These are phyloP conservation scores for Nemania diffusa DNA, from an alignment of 2,329 filamentous ascomycete species.

Conservation along the genomic window DNA sequence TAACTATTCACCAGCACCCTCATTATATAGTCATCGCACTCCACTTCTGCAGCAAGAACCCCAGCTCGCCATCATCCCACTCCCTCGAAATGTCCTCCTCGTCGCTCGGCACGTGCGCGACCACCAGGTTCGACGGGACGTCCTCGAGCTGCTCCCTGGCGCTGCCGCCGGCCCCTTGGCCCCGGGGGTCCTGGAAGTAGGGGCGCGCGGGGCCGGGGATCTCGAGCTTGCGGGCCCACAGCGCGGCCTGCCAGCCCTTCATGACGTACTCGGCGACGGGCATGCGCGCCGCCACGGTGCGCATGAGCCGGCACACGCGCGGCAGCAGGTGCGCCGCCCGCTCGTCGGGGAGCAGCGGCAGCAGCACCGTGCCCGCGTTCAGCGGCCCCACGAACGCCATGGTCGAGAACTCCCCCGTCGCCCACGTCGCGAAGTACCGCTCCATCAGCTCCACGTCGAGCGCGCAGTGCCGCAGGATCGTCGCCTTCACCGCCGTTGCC, in stretches of 20 bases:
- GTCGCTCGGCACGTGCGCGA: slow-evolving; percentile 6
- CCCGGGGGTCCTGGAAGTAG: slow-evolving; percentile 29
- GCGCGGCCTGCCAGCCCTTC: slow-evolving; percentile 30
- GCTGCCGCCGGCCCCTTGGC: neutral
- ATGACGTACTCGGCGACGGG: slow-evolving; percentile 27
- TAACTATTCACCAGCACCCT: neutral
- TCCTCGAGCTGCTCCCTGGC: neutral
- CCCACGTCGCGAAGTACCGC: slow-evolving; percentile 28
- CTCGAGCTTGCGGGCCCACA: slow-evolving; percentile 19
- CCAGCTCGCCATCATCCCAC: slow-evolving; percentile 29
- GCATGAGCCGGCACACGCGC: slow-evolving; percentile 29
- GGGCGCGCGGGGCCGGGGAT: slow-evolving; percentile 25
- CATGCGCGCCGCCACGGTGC: slow-evolving; percentile 10
- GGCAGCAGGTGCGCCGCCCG: slow-evolving; percentile 14
- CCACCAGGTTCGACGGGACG: slow-evolving; percentile 17
- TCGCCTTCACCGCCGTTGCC: slow-evolving; percentile 2
- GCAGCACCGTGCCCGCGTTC: slow-evolving; percentile 24
- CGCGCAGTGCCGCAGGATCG: slow-evolving; percentile 12
- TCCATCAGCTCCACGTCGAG: slow-evolving; percentile 31
- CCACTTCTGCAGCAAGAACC: slow-evolving; percentile 26
- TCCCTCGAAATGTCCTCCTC: neutral
- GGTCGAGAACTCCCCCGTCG: slow-evolving; percentile 21
- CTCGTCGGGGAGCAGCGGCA: slow-evolving; percentile 25
- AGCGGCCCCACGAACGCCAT: slow-evolving; percentile 26
- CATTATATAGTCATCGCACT: slow-evolving; percentile 12